Base-by-base conservation (phyloP, 2,329 filamentous ascomycete species). In the Orbilia brochopaga region DNA sequence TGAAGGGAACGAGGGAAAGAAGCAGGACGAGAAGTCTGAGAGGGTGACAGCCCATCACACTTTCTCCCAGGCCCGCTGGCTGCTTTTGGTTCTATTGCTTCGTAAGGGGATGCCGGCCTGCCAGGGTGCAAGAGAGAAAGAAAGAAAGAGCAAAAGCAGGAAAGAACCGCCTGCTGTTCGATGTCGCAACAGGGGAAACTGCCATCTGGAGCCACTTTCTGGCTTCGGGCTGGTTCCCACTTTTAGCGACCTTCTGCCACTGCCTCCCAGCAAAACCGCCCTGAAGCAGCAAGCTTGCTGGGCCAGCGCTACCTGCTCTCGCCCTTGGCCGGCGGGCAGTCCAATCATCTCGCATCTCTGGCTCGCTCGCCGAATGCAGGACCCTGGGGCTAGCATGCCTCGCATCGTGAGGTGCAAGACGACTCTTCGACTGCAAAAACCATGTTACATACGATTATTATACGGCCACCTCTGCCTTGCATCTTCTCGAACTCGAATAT, bases 221-320 rank as follows among this genome's bases (percentile, higher is more conserved):
- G 62, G 55, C 55, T 46, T 27, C 58, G 51, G 60, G 60, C 42
- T 63, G 60, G 21, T 42, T 56, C 17, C 56, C 54, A 32, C 32
- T 59, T 70, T 70, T 70, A 70, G 66, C 66, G 66, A 70, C 55
- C 42, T 54, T 58, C 52, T 42, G 42, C 54, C 46, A 4, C 37
- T 48, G n/a, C n/a, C 52, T 42, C 53, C 53, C 27, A 27, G 32
- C 24, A 53, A 56, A 37, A 7, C 46, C n/a, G 53, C 44, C 19
- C 24, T 53, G 11, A 53, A 32, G 24, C 21, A 30, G 15, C 23
- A 30, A 30, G 50, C 50, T 19, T 23, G 15, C n/a, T 23, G 15
- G n/a, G 44, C 44, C 15, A 48, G 44, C 44, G 44, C 44, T 48
- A 48, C 11, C 44, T 21, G 2, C 44, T 48, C 44, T 48, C n/a